Evolutionary conservation across 441 rosid species (phyloP).

Genomic region (Eutrema salsugineum): DNA sequence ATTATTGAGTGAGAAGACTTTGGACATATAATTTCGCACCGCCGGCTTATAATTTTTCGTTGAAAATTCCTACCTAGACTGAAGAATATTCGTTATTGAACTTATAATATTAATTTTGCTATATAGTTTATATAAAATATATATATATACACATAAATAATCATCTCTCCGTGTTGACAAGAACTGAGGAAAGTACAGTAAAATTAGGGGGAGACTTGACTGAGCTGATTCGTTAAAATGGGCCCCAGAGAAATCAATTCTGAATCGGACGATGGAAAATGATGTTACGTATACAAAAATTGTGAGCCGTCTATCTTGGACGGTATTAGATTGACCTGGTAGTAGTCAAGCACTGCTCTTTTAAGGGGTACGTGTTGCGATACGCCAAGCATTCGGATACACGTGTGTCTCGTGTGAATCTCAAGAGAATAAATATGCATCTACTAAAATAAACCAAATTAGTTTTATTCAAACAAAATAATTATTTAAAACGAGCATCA

Average conservation of each 20-base stretch:
- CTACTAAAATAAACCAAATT: not conserved
- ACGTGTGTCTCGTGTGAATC: conserved; percentile 9
- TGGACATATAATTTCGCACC: not conserved
- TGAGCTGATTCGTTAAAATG: conserved; percentile 4
- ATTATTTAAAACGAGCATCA: too few relatives aligned
- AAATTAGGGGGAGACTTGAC: conserved; percentile 9
- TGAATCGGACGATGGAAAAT: conserved; percentile 9
- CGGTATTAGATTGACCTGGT: not conserved
- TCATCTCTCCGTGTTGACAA: not conserved
- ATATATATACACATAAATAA: not conserved
- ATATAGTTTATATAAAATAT: not conserved
- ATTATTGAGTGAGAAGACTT: not conserved
- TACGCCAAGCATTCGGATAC: not conserved
- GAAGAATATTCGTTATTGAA: not conserved
- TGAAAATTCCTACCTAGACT: not conserved
- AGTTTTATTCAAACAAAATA: too few relatives aligned
- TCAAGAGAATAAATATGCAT: not conserved
- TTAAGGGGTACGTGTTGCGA: conserved; percentile 12
- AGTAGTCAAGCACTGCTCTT: conserved; percentile 1
- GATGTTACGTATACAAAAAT: not conserved
- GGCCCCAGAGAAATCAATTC: not conserved
- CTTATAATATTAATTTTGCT: not conserved
- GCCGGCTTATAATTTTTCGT: conserved; percentile 3
- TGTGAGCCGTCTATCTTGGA: not conserved
- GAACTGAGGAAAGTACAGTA: not conserved